phyloP scores from a whole-genome alignment of 208 protist species.

The Leishmania guyanensis region DNA sequence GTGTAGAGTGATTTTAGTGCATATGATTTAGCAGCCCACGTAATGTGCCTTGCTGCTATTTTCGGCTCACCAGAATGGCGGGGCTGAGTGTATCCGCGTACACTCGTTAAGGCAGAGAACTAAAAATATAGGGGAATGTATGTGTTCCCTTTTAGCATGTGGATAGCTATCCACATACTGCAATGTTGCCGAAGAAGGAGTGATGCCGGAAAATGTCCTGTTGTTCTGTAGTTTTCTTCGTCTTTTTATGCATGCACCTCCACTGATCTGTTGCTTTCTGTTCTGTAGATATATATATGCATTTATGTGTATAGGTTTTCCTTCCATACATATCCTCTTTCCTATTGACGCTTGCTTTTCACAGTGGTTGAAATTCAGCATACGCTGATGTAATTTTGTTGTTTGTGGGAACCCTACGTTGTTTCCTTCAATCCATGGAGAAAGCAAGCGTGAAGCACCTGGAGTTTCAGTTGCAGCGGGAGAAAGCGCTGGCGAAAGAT shows the following conservation, averaged over 20 bases:
- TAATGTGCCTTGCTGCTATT: not conserved
- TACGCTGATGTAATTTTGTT: not conserved
- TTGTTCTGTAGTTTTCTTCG: not conserved
- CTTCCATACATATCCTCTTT: not conserved
- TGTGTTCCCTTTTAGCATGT: not conserved
- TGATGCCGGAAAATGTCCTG: not conserved
- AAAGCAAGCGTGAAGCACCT: slow-evolving; percentile 71
- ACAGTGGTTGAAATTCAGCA: not conserved
- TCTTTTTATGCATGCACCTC: not conserved
- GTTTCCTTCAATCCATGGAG: not conserved
- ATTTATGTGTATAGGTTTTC: slow-evolving; percentile 2
- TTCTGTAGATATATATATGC: not conserved
- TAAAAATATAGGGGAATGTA: not conserved
- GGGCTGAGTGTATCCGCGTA: not conserved
- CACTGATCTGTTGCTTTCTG: not conserved
- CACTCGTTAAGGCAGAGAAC: not conserved
- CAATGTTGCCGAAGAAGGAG: not conserved
- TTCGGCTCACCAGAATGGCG: not conserved
- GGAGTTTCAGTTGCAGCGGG: slow-evolving; percentile 80
- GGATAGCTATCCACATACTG: not conserved
- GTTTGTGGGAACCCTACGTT: not conserved
- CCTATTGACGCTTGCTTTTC: not conserved
- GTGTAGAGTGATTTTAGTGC: not conserved
- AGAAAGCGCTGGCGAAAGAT: slow-evolving; percentile 63
- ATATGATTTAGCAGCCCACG: not conserved